Conservation (phyloP, 2,329 filamentous ascomycete species). For the Lecanicillium sp. region DNA sequence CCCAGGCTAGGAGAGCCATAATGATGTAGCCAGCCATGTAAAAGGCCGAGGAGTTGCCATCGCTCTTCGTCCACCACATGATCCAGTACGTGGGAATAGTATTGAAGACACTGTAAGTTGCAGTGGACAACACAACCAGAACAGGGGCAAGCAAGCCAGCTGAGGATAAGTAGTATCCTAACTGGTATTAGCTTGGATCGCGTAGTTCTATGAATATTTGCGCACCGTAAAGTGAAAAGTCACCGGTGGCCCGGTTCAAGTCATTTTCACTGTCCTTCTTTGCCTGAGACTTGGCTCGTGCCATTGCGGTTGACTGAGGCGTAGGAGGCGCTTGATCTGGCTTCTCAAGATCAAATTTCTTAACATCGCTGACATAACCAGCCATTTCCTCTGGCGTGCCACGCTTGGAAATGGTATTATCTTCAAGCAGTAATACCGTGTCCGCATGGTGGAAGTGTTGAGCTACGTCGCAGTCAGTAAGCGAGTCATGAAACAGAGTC, state of each 20-base stretch:
- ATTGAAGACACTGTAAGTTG: slow-evolving; percentile 24
- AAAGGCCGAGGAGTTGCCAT: slow-evolving; percentile 13
- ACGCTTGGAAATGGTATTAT: slow-evolving; percentile 26
- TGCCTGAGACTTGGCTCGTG: slow-evolving; percentile 1
- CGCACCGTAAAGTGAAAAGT: slow-evolving; percentile 28
- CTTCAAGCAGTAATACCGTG: slow-evolving; percentile 30
- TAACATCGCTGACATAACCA: not conserved
- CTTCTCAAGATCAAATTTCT: slow-evolving; percentile 2
- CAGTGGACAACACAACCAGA: slow-evolving; percentile 17
- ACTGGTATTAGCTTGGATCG: not conserved
- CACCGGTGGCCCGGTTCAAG: slow-evolving; percentile 17
- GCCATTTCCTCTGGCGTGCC: slow-evolving; percentile 19
- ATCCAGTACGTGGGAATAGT: slow-evolving; percentile 30
- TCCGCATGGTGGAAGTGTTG: slow-evolving; percentile 31
- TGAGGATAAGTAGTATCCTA: slow-evolving; percentile 23
- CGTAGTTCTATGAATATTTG: not conserved
- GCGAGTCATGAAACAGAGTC: not conserved
- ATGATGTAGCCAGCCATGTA: slow-evolving; percentile 29
- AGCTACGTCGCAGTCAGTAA: slow-evolving; percentile 14
- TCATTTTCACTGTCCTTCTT: slow-evolving; percentile 4
- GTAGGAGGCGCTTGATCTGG: not conserved
- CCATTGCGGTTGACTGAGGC: not conserved
- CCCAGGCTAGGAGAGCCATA: slow-evolving; percentile 24
- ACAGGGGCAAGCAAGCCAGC: slow-evolving; percentile 18
- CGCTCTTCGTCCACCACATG: slow-evolving; percentile 28